Evolutionary conservation across 768 basidiomycete species (phyloP), one percentile per base, ranked within the genome.

Genomic region (Phallus indusiatus): DNA sequence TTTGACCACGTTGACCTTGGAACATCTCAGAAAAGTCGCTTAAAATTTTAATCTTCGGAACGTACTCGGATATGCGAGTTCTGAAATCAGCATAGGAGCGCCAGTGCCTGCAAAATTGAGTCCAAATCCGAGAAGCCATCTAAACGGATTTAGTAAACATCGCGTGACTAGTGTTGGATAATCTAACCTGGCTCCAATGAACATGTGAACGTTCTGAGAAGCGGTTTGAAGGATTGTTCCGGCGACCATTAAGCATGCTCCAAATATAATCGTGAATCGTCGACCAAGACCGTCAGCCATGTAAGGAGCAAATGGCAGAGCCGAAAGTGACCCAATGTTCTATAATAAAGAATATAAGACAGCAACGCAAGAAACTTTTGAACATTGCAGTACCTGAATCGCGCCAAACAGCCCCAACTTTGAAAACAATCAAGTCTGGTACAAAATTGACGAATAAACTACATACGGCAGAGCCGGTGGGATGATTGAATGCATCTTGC

Each of bases 1-100:
- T 66, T 7, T 79, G 77, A 1, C 81, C 82, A 53, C 86, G 81
- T 71, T 86, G 85, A 11, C 81, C 83, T 42, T n/a, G 9, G 12
- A 69, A 91, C n/a, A 70, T 92, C 91, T 1, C 90, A 78, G n/a
- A 93, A 88, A 86, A 58, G 92, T 82, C 20, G 20, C 14, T 21
- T 9, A 10, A 2, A 11, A 3, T 16, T 20, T 9, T 21, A 17
- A 55, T 34, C 9, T 12, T 55, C 20, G 24, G 50, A 6, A 20
- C 18, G 18, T 24, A 56, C 81, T 84, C 0, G 85, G 85, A 69
- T 85, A 82, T 0, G 84, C 78, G 9, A 87, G 73, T 67, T 88
- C 85, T 75, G 76, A 74, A 63, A 86, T 79, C 47, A 86, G 73
- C 12, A 84, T 80, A 0, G 86, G 85, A 1, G 85, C 84, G 18